Conservation (phyloP, 2,329 filamentous ascomycete species). For the Diaporthe vaccinii region DNA sequence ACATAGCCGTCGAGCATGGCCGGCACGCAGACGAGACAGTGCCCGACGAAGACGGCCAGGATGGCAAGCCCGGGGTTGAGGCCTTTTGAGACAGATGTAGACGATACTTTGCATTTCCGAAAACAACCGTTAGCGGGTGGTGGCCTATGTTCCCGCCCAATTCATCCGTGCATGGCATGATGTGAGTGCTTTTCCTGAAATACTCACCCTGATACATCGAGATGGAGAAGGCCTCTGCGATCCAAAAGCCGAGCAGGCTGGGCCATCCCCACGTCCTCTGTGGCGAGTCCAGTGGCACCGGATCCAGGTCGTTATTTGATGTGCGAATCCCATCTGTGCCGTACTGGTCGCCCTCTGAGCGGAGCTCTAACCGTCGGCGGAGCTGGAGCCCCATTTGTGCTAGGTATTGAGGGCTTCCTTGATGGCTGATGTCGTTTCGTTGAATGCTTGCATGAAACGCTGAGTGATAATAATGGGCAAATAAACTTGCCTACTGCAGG, state of each 20-base stretch:
- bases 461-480: background rate
- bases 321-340: background rate
- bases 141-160: background rate
- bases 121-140: background rate
- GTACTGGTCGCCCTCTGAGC: constrained; percentile 12
- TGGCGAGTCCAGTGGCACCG: constrained; percentile 25
- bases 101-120: constrained; percentile 20
- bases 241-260: constrained; percentile 31
- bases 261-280: constrained; percentile 34
- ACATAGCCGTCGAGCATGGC: constrained; percentile 64
- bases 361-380: constrained; percentile 25
- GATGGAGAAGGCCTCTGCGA: constrained; percentile 34
- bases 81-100: constrained; percentile 27
- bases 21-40: constrained; percentile 69
- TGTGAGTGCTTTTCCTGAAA: background rate
- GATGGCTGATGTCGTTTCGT: background rate
- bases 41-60: constrained; percentile 62
- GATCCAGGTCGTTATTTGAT: constrained; percentile 31
- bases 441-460: background rate
- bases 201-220: constrained; percentile 34
- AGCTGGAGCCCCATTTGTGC: constrained; percentile 22
- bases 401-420: background rate
- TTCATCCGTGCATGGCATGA: background rate
- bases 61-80: constrained; percentile 33
- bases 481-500: background rate